Percentiles rank a stretch among this genome's conserved stretches.
These are phyloP conservation scores for Penicillium pulvis DNA, from an alignment of 495 filamentous ascomycete genomes.

Conservation along the genomic window DNA sequence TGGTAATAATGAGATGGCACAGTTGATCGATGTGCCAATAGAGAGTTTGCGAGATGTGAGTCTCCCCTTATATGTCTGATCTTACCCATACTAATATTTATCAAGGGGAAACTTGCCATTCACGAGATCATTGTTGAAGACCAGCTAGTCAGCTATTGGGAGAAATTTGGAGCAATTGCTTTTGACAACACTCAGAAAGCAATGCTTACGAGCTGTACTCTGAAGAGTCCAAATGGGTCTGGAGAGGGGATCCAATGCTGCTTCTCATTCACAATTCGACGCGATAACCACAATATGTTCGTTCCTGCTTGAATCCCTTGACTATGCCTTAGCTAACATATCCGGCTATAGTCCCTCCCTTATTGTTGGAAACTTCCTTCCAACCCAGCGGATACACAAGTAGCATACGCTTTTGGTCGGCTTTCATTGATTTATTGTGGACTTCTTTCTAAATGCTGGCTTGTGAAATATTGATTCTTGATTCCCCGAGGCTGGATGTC, in stretches of 20 bases:
- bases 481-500: slow-evolving; percentile 3
- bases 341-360: slow-evolving; percentile 2
- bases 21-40: slow-evolving; percentile 90
- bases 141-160: slow-evolving; percentile 95
- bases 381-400: slow-evolving; percentile 8
- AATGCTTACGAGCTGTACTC: slow-evolving; percentile 88
- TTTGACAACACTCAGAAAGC: slow-evolving; percentile 97
- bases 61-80: slow-evolving; percentile 10
- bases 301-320: slow-evolving; percentile 30
- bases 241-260: slow-evolving; percentile 85
- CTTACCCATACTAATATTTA: background rate
- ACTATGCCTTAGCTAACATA: slow-evolving; percentile 2
- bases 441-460: background rate
- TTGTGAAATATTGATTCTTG: background rate
- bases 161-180: slow-evolving; percentile 98
- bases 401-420: background rate
- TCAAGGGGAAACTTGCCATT: slow-evolving; percentile 86
- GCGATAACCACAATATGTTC: slow-evolving; percentile 96
- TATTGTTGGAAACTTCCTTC: slow-evolving; percentile 8
- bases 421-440: background rate
- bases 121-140: slow-evolving; percentile 96
- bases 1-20: slow-evolving; percentile 98
- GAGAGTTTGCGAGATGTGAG: slow-evolving; percentile 88
- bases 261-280: slow-evolving; percentile 94
- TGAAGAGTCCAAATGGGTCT: slow-evolving; percentile 79